Conservation (phyloP, 257 asterid species). For the Fraxinus excelsior region DNA sequence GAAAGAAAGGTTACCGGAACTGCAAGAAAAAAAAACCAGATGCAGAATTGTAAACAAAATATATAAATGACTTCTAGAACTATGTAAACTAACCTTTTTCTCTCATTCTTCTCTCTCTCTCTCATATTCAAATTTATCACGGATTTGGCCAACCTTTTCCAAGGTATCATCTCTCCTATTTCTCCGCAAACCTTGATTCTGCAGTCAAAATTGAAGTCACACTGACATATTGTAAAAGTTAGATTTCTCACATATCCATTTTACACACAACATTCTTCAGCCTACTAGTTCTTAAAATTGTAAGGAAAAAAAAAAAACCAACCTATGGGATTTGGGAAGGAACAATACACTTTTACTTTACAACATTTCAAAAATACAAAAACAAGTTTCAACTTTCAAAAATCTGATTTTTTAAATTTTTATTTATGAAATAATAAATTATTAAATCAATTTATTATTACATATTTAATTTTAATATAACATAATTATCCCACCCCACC, state of each 20-base stretch:
- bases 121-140: constrained; percentile 91
- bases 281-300: not conserved
- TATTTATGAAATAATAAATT: too few relatives aligned
- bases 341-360: too few relatives aligned
- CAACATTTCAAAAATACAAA: too few relatives aligned
- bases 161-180: constrained; percentile 49
- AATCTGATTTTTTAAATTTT: too few relatives aligned
- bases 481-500: too few relatives aligned
- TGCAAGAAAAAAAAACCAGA: too few relatives aligned
- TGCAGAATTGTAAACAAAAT: constrained; percentile 15
- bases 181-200: constrained; percentile 57
- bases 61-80: constrained; percentile 13
- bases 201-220: constrained; percentile 32
- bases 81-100: constrained; percentile 62
- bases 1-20: too few relatives aligned
- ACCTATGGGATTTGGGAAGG: too few relatives aligned
- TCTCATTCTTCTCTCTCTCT: constrained; percentile 89
- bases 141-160: constrained; percentile 73
- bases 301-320: too few relatives aligned
- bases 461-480: too few relatives aligned
- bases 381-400: too few relatives aligned
- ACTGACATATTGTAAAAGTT: constrained; percentile 9
- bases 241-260: not conserved
- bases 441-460: too few relatives aligned
- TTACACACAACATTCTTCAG: constrained; percentile 6